A percentile compares a stretch with the other conserved stretches of the same genome.
Conservation (phyloP, 2,329 filamentous ascomycete species). For the Lachnellula suecica region DNA sequence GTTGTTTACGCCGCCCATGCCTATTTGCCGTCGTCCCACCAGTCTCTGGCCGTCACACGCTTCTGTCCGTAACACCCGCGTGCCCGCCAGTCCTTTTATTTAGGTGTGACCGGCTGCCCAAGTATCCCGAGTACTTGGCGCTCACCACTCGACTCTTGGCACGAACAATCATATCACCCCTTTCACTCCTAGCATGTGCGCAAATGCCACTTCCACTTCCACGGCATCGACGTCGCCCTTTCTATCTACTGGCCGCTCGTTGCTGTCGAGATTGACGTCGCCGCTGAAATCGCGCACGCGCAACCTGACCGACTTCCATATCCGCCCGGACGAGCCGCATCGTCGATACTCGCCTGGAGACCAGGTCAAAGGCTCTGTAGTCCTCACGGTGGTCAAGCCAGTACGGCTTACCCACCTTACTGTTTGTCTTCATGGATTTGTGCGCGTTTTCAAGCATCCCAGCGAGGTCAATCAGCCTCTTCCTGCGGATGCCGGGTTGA, state of each 20-base stretch:
- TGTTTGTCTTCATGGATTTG: conserved; percentile 74
- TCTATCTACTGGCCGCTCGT: conserved; percentile 26
- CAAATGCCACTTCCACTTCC: conserved; percentile 28
- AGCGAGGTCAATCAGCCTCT: conserved; percentile 52
- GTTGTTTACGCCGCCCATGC: background rate
- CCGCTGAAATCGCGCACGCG: conserved; percentile 49
- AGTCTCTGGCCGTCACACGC: conserved; percentile 1
- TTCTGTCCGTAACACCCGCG: too few relatives aligned
- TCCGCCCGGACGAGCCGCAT: conserved; percentile 75
- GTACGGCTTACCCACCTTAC: conserved; percentile 78
- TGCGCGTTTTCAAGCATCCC: conserved; percentile 71
- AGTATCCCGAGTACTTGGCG: conserved; percentile 28
- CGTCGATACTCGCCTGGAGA: conserved; percentile 76
- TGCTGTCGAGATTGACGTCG: conserved; percentile 43
- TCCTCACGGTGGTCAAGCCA: conserved; percentile 72
- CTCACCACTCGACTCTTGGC: conserved; percentile 29
- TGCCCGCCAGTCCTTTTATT: conserved; percentile 2
- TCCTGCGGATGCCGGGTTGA: conserved; percentile 37
- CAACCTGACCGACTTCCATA: conserved; percentile 75
- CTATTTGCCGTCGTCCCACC: conserved; percentile 1
- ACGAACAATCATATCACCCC: conserved; percentile 23
- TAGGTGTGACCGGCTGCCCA: conserved; percentile 13
- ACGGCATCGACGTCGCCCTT: conserved; percentile 22
- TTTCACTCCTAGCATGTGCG: conserved; percentile 30
- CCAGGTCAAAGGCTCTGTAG: conserved; percentile 68